phyloP scores from a whole-genome alignment of 768 basidiomycete species.

The Leccinum imitatum region DNA sequence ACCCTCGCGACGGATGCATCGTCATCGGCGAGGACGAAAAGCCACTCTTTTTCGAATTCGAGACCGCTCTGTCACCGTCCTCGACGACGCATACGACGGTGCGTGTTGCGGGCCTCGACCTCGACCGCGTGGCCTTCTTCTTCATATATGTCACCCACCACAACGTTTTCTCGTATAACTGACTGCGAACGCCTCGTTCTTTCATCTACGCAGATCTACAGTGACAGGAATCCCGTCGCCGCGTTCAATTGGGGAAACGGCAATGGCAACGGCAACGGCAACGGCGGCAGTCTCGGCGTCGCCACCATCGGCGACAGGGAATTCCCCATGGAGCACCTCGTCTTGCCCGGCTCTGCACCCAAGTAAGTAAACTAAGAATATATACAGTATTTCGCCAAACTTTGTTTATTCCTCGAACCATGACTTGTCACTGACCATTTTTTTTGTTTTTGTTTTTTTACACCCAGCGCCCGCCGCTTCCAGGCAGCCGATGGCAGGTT shows the following conservation, averaged over 20 bases:
- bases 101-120: slow-evolving; percentile 3
- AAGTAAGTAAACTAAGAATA: slow-evolving; percentile 37
- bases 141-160: background rate
- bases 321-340: slow-evolving; percentile 62
- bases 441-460: background rate
- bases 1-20: slow-evolving; percentile 62
- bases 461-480: slow-evolving; percentile 58
- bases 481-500: slow-evolving; percentile 52
- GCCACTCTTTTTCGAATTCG: slow-evolving; percentile 64
- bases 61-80: slow-evolving; percentile 42
- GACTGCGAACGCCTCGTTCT: background rate
- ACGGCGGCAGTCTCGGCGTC: slow-evolving; percentile 31
- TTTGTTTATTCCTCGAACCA: slow-evolving; percentile 7
- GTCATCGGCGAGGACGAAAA: slow-evolving; percentile 64
- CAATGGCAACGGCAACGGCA: slow-evolving; percentile 24
- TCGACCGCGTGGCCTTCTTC: background rate
- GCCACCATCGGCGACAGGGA: slow-evolving; percentile 54
- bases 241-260: slow-evolving; percentile 46
- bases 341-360: slow-evolving; percentile 49
- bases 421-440: slow-evolving; percentile 4
- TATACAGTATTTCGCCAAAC: background rate
- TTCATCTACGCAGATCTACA: slow-evolving; percentile 26
- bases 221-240: slow-evolving; percentile 52
- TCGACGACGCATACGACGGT: slow-evolving; percentile 30
- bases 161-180: background rate